These are phyloP conservation scores for Colletotrichum destructivum DNA, from an alignment of 2,329 filamentous ascomycete species.

Conservation along the genomic window DNA sequence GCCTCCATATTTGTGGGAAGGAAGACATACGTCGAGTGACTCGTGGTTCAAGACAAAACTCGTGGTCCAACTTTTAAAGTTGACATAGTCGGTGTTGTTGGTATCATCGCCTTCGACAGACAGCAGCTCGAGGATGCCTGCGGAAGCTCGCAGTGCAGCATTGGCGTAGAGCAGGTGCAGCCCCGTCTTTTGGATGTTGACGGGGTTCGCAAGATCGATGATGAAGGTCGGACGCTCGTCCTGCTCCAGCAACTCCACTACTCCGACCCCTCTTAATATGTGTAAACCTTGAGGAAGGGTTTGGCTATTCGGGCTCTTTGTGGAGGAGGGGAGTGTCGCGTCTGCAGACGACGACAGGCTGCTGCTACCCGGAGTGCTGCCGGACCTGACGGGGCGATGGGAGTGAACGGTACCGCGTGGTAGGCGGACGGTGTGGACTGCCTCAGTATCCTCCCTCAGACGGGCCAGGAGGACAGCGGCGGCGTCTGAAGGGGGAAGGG, in stretches of 20 bases:
- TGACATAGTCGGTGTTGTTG: slow-evolving; percentile 65
- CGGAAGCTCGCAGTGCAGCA: slow-evolving; percentile 72
- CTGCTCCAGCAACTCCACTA: slow-evolving; percentile 81
- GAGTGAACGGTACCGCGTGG: slow-evolving; percentile 67
- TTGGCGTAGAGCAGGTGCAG: slow-evolving; percentile 80
- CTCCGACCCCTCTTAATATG: slow-evolving; percentile 74
- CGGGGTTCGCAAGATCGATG: slow-evolving; percentile 74
- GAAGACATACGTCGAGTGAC: slow-evolving; percentile 66
- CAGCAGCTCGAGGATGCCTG: slow-evolving; percentile 70
- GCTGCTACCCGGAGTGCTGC: slow-evolving; percentile 68
- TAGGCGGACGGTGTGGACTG: slow-evolving; percentile 69
- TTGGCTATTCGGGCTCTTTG: slow-evolving; percentile 65
- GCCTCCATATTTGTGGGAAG: slow-evolving; percentile 73
- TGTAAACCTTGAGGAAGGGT: slow-evolving; percentile 65
- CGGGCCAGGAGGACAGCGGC: slow-evolving; percentile 64
- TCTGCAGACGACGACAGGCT: slow-evolving; percentile 64
- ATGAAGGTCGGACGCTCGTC: slow-evolving; percentile 85
- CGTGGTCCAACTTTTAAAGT: slow-evolving; percentile 80
- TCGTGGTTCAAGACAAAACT: slow-evolving; percentile 68
- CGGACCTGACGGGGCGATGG: slow-evolving; percentile 61
- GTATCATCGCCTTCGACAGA: slow-evolving; percentile 63
- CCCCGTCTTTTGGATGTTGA: slow-evolving; percentile 67
- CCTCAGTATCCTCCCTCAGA: slow-evolving; percentile 60
- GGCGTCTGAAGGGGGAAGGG: slow-evolving; percentile 57
- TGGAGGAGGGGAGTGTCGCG: slow-evolving; percentile 46